Base-by-base conservation (phyloP, 257 asterid genomes). In the Marsdenia floribunda region DNA sequence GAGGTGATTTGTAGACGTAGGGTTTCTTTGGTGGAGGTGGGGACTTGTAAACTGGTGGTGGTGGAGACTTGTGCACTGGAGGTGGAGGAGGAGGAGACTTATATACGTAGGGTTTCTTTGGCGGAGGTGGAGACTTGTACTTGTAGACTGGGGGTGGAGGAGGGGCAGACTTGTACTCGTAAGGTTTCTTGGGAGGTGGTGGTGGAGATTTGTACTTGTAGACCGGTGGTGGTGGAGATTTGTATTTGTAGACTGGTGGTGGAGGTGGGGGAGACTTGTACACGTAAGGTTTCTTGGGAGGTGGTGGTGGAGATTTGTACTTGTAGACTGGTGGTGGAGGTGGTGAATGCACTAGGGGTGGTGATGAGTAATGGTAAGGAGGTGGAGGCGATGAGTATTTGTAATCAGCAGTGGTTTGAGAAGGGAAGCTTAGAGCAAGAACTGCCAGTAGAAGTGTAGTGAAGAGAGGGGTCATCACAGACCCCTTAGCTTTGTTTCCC, bases 401-500 rank as follows among this genome's bases (percentile, higher is more conserved):
- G 73, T 79, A 47, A 22, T 79, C 49, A 46, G 82, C 82, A 21
- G 69, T 40, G 37, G 79, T 60, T 52, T 67, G 42, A 18, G 72
- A 74, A 47, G 82, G 82, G 50, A 79, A 57, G 72, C 72, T 26
- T 47, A 79, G 76, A 2, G 79, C 50, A 15, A 79, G 21, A 42
- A 74, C 1, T 14, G 49, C 79, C 73, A 74, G 53, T 22, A 79
- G 38, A 66, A 73, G 38, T 5, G 75, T 26, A 52, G 77, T 26
- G 50, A 79, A 10, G 24, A 70, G 68, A 70, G 79, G 68, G 35
- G 54, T 73, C 79, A 79, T 70, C 18, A 22, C 1, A 59, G 79
- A 37, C 26, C 68, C 60, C 72, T 15, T 79, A n/a, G 61, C 21
- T 73, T 67, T 67, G 38, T 35, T 57, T 0, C 82, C 72, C 77